Conservation (phyloP, 352 stramenopile genomes). For the Phytophthora meadii region DNA sequence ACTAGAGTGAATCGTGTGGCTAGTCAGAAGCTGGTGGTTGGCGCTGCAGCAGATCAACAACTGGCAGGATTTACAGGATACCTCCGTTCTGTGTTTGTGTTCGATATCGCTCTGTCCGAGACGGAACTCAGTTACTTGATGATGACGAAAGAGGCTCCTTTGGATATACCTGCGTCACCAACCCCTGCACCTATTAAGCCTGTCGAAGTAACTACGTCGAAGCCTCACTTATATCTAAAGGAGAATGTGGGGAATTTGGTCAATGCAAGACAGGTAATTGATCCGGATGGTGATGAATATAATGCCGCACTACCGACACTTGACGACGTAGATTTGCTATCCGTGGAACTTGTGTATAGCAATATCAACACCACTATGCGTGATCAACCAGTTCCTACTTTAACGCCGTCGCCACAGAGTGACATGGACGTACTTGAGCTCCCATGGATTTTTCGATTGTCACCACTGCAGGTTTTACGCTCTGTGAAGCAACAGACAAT, state of each 20-base stretch:
- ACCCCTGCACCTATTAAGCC: not conserved
- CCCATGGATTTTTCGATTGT: slow-evolving; percentile 35
- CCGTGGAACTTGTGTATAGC: slow-evolving; percentile 24
- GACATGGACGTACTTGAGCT: slow-evolving; percentile 15
- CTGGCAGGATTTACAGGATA: slow-evolving; percentile 41
- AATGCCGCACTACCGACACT: slow-evolving; percentile 31
- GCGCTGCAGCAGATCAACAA: slow-evolving; percentile 4
- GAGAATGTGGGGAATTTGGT: slow-evolving; percentile 32
- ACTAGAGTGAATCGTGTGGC: slow-evolving; percentile 22
- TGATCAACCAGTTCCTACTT: slow-evolving; percentile 11
- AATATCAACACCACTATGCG: slow-evolving; percentile 9
- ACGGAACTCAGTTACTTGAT: slow-evolving; percentile 56
- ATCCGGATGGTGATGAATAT: slow-evolving; percentile 46
- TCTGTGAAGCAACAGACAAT: slow-evolving; percentile 24
- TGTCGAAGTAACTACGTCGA: slow-evolving; percentile 6
- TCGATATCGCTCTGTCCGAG: slow-evolving; percentile 43
- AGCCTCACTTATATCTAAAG: slow-evolving; percentile 31
- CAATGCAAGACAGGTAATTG: slow-evolving; percentile 21
- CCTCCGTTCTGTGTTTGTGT: slow-evolving; percentile 56
- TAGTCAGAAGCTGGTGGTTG: slow-evolving; percentile 28
- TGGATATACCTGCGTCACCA: not conserved
- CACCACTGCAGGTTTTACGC: slow-evolving; percentile 18
- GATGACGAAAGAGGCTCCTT: slow-evolving; percentile 9
- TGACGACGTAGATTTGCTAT: slow-evolving; percentile 21
- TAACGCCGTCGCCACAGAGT: slow-evolving; percentile 41